Conservation (phyloP, 306 rosid species). For the Gillenia trifoliata region DNA sequence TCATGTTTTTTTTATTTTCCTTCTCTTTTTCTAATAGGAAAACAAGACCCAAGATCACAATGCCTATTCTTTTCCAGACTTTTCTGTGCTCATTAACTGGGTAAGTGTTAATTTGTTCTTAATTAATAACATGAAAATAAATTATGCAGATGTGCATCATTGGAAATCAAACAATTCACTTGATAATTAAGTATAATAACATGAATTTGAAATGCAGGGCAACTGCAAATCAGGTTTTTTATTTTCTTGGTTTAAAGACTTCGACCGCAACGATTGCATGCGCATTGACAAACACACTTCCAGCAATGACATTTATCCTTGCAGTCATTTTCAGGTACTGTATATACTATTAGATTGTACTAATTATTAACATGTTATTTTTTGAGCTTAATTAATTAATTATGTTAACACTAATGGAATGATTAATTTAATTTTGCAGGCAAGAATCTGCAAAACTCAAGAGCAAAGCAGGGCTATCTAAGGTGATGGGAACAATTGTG, state of each 20-base stretch:
- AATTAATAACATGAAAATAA: not conserved
- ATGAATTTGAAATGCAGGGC: conserved; percentile 45
- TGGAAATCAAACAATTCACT: not conserved
- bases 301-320: conserved; percentile 85
- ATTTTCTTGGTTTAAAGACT: conserved; percentile 56
- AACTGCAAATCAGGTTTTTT: conserved; percentile 62
- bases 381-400: not conserved
- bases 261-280: conserved; percentile 58
- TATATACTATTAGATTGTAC: not conserved
- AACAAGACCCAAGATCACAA: conserved; percentile 57
- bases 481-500: conserved; percentile 56
- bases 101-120: conserved; percentile 29
- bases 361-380: not conserved
- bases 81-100: conserved; percentile 69
- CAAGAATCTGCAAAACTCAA: conserved; percentile 61
- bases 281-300: conserved; percentile 70
- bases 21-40: conserved; percentile 25
- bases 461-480: conserved; percentile 42
- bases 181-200: not conserved
- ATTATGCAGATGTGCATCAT: not conserved
- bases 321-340: conserved; percentile 59
- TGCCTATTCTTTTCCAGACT: conserved; percentile 47
- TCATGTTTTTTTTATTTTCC: not conserved
- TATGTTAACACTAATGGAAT: not conserved
- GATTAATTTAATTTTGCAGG: conserved; percentile 24